phyloP scores from a whole-genome alignment of 306 rosid species.

The Gastrolobium bilobum region DNA sequence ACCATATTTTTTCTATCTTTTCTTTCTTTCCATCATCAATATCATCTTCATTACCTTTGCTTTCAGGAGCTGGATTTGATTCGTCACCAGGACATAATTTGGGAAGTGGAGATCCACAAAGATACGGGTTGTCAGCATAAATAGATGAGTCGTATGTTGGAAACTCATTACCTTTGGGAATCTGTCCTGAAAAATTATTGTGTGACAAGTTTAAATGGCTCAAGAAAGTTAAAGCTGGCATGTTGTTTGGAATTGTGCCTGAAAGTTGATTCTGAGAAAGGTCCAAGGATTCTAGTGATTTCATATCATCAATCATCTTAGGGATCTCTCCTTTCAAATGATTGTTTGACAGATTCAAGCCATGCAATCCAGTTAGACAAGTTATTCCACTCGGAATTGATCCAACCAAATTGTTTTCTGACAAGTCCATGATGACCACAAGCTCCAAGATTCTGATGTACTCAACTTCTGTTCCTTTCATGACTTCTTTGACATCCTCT shows the following conservation, averaged over 20 bases:
- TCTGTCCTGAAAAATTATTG: slow-evolving; percentile 13
- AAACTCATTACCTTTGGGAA: not conserved
- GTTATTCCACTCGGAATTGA: not conserved
- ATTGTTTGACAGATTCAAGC: slow-evolving; percentile 22
- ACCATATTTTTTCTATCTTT: not conserved
- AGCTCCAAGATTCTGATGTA: not conserved
- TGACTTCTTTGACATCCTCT: slow-evolving; percentile 7
- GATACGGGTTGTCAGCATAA: slow-evolving; percentile 12
- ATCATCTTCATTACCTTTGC: not conserved
- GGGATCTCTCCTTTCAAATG: slow-evolving; percentile 16
- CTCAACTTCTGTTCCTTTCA: slow-evolving; percentile 17
- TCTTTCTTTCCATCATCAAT: not conserved
- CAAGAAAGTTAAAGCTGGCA: not conserved
- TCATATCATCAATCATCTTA: not conserved
- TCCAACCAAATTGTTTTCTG: slow-evolving; percentile 24
- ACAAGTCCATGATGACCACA: slow-evolving; percentile 19
- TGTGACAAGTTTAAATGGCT: not conserved
- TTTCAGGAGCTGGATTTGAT: not conserved
- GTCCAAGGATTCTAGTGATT: slow-evolving; percentile 19
- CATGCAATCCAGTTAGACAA: not conserved
- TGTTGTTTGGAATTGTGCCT: slow-evolving; percentile 5
- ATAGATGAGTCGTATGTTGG: not conserved
- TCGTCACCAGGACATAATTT: not conserved
- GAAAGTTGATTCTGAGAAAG: slow-evolving; percentile 2
- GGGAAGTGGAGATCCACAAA: slow-evolving; percentile 7